Percentiles rank a stretch among this genome's conserved stretches.
Evolutionary conservation across 2,329 filamentous ascomycete species (phyloP).

Genomic region (Pestalotiopsis fici): DNA sequence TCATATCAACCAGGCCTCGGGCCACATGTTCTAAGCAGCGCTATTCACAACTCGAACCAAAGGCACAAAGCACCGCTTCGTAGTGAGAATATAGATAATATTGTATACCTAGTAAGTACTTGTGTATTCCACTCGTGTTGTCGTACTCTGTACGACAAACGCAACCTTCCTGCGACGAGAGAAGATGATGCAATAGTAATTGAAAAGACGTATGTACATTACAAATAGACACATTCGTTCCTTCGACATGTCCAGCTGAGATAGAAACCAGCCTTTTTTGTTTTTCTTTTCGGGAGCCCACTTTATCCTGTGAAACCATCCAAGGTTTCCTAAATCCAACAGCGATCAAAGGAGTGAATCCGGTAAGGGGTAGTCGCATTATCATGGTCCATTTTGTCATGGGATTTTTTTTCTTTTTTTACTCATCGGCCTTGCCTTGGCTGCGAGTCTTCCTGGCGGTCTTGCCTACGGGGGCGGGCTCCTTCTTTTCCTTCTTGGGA

Average conservation of each 20-base stretch:
- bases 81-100: neutral
- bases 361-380: neutral
- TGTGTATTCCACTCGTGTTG: neutral
- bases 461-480: slow-evolving; percentile 29
- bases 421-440: slow-evolving; percentile 28
- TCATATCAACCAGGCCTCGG: too few species aligned
- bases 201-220: neutral
- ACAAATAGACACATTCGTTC: neutral
- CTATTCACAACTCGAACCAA: neutral
- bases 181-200: neutral
- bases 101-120: neutral
- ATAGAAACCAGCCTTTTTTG: neutral
- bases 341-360: neutral
- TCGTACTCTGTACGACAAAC: neutral
- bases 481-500: slow-evolving; percentile 34
- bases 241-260: neutral
- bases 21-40: too few species aligned
- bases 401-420: neutral
- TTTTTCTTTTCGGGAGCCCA: neutral
- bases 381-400: neutral
- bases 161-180: neutral
- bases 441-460: slow-evolving; percentile 41
- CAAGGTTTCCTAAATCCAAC: neutral
- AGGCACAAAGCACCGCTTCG: neutral
- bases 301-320: neutral